Conservation (phyloP, 106 monocot genomes). For the Acorus calamus region DNA sequence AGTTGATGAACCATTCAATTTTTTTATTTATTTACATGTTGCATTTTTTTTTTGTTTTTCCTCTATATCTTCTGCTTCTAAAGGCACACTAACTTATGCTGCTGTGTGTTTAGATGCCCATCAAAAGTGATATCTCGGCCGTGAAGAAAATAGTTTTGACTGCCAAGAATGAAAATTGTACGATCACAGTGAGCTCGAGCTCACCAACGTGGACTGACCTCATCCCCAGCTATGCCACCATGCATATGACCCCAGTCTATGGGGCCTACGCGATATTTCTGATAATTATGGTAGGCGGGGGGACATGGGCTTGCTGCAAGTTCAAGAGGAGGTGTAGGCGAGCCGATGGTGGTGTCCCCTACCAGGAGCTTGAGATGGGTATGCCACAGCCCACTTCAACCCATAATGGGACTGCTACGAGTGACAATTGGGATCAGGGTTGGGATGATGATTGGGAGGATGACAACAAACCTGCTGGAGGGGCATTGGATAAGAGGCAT, state of each 20-base stretch:
- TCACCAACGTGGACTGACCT: too few species aligned
- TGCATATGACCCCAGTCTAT: constrained; percentile 42
- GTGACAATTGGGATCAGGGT: constrained; percentile 45
- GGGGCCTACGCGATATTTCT: constrained; percentile 35
- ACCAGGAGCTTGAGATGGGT: constrained; percentile 65
- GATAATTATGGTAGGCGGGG: constrained; percentile 22
- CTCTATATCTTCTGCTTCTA: too few species aligned
- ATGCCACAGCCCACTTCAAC: constrained; percentile 5
- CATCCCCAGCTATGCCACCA: constrained; percentile 24
- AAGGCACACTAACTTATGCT: too few species aligned
- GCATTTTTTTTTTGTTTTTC: too few species aligned
- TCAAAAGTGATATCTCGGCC: too few species aligned
- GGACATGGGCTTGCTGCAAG: constrained; percentile 58
- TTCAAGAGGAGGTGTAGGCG: constrained; percentile 30
- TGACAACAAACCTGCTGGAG: constrained; percentile 33
- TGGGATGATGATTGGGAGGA: constrained; percentile 88
- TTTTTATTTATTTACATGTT: too few species aligned
- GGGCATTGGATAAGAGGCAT: constrained; percentile 9
- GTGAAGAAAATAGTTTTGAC: too few species aligned
- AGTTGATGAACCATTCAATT: too few species aligned
- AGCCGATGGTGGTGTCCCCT: constrained; percentile 30
- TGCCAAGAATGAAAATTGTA: too few species aligned
- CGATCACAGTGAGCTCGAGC: too few species aligned
- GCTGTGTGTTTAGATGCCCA: too few species aligned
- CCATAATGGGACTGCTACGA: constrained; percentile 4